These are phyloP conservation scores for Chondrus crispus DNA, from an alignment of 23 red algal species.

Conservation along the genomic window DNA sequence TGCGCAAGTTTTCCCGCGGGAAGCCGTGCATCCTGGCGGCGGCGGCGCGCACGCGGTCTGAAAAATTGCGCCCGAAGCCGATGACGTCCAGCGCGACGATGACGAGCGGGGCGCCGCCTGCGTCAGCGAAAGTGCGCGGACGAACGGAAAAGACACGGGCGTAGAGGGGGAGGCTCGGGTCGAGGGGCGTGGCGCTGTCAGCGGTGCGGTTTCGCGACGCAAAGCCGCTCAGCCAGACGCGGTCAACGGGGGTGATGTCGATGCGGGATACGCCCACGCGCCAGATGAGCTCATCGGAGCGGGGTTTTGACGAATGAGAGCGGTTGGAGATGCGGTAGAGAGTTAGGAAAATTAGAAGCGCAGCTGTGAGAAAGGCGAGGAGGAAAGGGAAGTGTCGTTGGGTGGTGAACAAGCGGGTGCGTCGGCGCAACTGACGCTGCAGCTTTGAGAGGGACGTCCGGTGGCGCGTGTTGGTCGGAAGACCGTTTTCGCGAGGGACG, in stretches of 20 bases:
- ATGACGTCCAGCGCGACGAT: slow-evolving; percentile 58
- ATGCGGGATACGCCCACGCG: slow-evolving; percentile 30
- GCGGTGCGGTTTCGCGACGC: slow-evolving; percentile 46
- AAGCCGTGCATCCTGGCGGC: slow-evolving; percentile 6
- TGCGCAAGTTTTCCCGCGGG: slow-evolving; percentile 8
- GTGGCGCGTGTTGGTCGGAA: no score
- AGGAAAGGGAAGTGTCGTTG: no score
- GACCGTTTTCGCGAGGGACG: no score
- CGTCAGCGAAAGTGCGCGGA: background rate
- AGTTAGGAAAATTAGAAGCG: no score
- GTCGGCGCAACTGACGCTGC: no score
- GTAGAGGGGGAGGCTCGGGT: slow-evolving; percentile 16
- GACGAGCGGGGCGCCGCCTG: slow-evolving; percentile 35
- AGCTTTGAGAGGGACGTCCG: no score
- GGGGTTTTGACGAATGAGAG: no score
- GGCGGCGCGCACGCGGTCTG: background rate
- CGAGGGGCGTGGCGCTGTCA: background rate
- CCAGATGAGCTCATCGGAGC: no score
- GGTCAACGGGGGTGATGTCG: slow-evolving; percentile 60
- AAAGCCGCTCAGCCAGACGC: slow-evolving; percentile 62
- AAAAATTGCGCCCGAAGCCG: slow-evolving; percentile 17
- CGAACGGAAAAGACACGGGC: slow-evolving; percentile 49
- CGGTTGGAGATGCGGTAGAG: no score
- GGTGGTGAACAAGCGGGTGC: no score
- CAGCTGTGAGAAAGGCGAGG: no score